These are phyloP conservation scores for Didymella sp. DNA, from an alignment of 2,329 filamentous ascomycete species.

Conservation along the genomic window DNA sequence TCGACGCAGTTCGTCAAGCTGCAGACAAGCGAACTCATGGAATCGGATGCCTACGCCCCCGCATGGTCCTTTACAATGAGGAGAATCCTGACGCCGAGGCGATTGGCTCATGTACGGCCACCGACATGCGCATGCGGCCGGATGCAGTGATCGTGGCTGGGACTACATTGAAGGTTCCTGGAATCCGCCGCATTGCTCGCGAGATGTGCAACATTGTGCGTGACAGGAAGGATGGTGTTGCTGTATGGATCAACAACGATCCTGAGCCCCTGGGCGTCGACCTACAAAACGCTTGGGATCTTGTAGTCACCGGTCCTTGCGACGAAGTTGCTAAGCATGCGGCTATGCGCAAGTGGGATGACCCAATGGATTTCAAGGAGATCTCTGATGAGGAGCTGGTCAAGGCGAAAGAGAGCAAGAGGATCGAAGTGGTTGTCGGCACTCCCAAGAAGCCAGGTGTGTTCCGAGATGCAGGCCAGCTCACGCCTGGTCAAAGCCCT, in stretches of 20 bases:
- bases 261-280: constrained; percentile 81
- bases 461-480: constrained; percentile 41
- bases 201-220: constrained; percentile 91
- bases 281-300: constrained; percentile 91
- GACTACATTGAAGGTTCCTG: constrained; percentile 93
- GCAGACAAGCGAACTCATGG: constrained; percentile 92
- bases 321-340: constrained; percentile 83
- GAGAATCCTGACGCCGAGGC: constrained; percentile 96
- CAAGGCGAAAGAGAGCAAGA: constrained; percentile 42
- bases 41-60: constrained; percentile 84
- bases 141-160: constrained; percentile 95
- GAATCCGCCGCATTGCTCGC: constrained; percentile 85
- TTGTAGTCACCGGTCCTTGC: constrained; percentile 85
- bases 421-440: constrained; percentile 43
- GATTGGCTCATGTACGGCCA: constrained; percentile 86
- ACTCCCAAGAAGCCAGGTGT: constrained; percentile 42
- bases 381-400: constrained; percentile 46
- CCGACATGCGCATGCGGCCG: constrained; percentile 83
- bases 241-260: constrained; percentile 94
- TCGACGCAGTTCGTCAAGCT: constrained; percentile 77
- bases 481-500: constrained; percentile 48
- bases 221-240: constrained; percentile 80
- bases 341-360: constrained; percentile 66
- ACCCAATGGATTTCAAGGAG: constrained; percentile 48
- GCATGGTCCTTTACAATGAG: constrained; percentile 97